These are phyloP conservation scores for Tolypocladium inflatum DNA, from an alignment of 2,329 filamentous ascomycete species.

Conservation along the genomic window DNA sequence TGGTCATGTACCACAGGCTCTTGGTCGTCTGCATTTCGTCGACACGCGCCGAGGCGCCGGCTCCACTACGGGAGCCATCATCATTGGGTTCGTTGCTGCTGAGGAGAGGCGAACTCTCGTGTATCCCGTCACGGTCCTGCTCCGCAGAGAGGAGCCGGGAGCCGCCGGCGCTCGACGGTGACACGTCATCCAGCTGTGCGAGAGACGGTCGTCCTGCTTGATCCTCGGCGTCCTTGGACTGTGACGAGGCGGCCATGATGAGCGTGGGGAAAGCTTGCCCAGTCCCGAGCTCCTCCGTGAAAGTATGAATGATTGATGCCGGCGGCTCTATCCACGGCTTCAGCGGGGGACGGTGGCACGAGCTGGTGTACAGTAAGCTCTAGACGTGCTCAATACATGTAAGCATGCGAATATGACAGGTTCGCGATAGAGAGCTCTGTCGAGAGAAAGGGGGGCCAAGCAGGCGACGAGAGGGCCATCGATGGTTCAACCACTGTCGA, in stretches of 20 bases:
- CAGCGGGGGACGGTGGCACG: neutral
- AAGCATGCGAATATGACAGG: neutral
- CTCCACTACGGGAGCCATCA: neutral
- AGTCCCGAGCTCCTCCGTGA: neutral
- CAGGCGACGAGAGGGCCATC: neutral
- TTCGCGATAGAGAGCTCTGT: neutral
- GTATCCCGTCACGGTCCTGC: slow-evolving; percentile 7
- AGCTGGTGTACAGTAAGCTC: neutral
- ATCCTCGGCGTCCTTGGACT: neutral
- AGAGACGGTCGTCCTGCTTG: neutral
- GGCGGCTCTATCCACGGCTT: neutral
- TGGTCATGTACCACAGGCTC: slow-evolving; percentile 74
- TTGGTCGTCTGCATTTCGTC: slow-evolving; percentile 53
- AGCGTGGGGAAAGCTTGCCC: neutral
- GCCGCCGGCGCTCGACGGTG: neutral
- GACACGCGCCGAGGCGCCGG: neutral
- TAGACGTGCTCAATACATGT: neutral
- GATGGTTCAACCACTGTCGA: neutral
- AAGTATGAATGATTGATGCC: neutral
- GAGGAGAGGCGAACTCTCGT: slow-evolving; percentile 23
- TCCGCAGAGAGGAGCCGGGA: slow-evolving; percentile 5
- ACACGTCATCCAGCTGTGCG: neutral
- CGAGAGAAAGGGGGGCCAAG: neutral
- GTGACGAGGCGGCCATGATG: neutral
- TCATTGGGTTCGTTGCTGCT: slow-evolving; percentile 2